These are phyloP conservation scores for Plasmodium fragile DNA, from an alignment of 169 alveolate genomes.

Conservation along the genomic window DNA sequence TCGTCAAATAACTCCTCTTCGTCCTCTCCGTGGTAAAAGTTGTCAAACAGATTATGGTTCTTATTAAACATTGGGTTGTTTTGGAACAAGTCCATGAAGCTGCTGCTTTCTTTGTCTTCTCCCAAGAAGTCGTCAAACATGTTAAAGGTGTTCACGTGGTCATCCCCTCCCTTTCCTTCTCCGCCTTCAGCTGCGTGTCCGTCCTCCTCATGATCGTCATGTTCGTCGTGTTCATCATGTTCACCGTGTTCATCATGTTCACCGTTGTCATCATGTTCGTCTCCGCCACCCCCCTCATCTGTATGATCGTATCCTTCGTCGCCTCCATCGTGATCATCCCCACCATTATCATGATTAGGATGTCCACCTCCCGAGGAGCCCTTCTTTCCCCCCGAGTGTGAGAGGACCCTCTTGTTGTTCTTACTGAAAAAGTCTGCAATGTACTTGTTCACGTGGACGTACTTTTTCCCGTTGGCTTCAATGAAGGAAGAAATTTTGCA, in stretches of 20 bases:
- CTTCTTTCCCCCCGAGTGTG: background rate
- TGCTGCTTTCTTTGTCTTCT: constrained; percentile 35
- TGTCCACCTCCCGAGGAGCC: background rate
- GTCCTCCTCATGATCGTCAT: background rate
- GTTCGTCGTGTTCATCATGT: background rate
- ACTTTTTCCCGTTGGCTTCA: constrained; percentile 64
- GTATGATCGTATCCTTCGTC: too few relatives aligned
- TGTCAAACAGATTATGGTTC: constrained; percentile 30
- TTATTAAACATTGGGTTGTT: constrained; percentile 31
- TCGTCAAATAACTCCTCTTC: constrained; percentile 19
- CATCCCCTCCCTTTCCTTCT: background rate
- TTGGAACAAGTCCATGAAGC: constrained; percentile 50
- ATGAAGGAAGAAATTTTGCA: constrained; percentile 59
- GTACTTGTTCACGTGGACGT: constrained; percentile 42
- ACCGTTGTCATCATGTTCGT: background rate
- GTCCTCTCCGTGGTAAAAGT: constrained; percentile 25
- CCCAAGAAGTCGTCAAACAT: constrained; percentile 38
- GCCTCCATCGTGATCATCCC: background rate
- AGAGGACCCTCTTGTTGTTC: constrained; percentile 43
- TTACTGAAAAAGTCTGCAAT: constrained; percentile 53
- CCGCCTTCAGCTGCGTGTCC: background rate
- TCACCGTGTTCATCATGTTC: background rate
- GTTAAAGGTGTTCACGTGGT: constrained; percentile 33
- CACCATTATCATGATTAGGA: background rate
- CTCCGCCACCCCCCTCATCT: background rate